phyloP scores from a whole-genome alignment of 352 stramenopile species.

The Phytophthora hibernalis region DNA sequence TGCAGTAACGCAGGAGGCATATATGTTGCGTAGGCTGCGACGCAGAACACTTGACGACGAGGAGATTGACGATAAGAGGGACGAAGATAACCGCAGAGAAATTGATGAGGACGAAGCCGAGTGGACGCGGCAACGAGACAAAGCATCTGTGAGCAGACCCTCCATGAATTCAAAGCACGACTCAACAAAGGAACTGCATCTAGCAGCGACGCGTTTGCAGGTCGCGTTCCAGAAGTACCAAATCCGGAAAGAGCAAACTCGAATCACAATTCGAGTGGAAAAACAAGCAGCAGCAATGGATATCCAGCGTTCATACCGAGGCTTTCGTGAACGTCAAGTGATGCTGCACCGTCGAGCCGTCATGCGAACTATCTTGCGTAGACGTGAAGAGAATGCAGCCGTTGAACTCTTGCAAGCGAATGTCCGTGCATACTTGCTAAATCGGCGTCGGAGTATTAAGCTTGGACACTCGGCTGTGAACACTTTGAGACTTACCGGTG shows the following conservation, averaged over 20 bases:
- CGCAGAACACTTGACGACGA: background rate
- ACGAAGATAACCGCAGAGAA: slow-evolving; percentile 22
- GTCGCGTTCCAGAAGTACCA: slow-evolving; percentile 68
- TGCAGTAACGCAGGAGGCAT: slow-evolving; percentile 16
- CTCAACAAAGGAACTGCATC: slow-evolving; percentile 56
- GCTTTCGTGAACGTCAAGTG: slow-evolving; percentile 58
- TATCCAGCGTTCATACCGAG: slow-evolving; percentile 74
- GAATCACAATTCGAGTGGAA: slow-evolving; percentile 48
- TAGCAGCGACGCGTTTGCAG: slow-evolving; percentile 59
- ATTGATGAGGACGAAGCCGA: slow-evolving; percentile 46
- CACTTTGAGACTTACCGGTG: slow-evolving; percentile 3
- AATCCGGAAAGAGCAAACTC: slow-evolving; percentile 59
- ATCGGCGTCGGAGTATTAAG: slow-evolving; percentile 40
- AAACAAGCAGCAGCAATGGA: slow-evolving; percentile 62
- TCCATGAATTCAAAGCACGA: slow-evolving; percentile 30
- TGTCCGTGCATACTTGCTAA: slow-evolving; percentile 67
- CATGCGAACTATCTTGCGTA: slow-evolving; percentile 51
- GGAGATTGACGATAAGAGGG: background rate
- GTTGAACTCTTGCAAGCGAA: slow-evolving; percentile 74
- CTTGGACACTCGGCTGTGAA: slow-evolving; percentile 11
- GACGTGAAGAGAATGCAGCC: slow-evolving; percentile 56
- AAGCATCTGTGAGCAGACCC: slow-evolving; percentile 19
- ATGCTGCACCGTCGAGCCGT: slow-evolving; percentile 64
- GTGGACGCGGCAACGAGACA: slow-evolving; percentile 46
- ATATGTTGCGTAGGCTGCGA: slow-evolving; percentile 7